Evolutionary conservation across 192 early-diverging fungal species (phyloP), one percentile per base, ranked within the genome.

Genomic region (Linnemannia hyalina): DNA sequence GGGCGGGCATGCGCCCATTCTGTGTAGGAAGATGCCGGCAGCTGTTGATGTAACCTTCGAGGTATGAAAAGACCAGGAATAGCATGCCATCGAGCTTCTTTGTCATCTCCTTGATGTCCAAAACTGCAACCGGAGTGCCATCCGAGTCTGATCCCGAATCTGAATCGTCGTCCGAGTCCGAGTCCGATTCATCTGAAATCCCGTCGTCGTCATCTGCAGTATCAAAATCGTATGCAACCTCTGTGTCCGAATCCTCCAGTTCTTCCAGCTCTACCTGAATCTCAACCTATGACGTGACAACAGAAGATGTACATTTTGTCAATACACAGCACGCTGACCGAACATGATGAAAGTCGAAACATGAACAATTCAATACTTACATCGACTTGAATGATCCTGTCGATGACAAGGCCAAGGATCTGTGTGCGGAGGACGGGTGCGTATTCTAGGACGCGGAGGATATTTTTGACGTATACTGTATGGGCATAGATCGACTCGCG

Each of bases 181-280:
- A 82, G 42, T 91, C 81, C 54, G 84, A 68, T 36, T 88, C 75
- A 47, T 80, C 83, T 6, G 89, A 81, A 13, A 91, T 88, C 7
- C 87, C 78, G 18, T 87, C 88, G 70, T 87, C 52, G 16, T 76
- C 77, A 3, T 91, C 57, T 63, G 80, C 29, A 87, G 68, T 26
- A 36, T 88, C 81, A 68, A 69, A 82, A 60, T 82, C 81, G 49
- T 80, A 82, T 13, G 72, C 77, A 42, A 82, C 79, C 26, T 88
- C 81, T n/a, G 87, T 80, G 46, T 93, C 92, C 23, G 83, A 89
- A 72, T 96, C 94, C 29, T 95, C 94, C 36, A 96, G 80, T 22
- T 99, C 97, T 41, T 98, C 97, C 42, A 98, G 76, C 71, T 97
- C 97, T 3, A 95, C 92, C 80, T 99, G 98, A 74, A 99, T 96